A percentile compares a stretch with the other conserved stretches of the same genome.
phyloP scores from a whole-genome alignment of 1,284 basidiomycete species.

The Exobasidium rhododendri region DNA sequence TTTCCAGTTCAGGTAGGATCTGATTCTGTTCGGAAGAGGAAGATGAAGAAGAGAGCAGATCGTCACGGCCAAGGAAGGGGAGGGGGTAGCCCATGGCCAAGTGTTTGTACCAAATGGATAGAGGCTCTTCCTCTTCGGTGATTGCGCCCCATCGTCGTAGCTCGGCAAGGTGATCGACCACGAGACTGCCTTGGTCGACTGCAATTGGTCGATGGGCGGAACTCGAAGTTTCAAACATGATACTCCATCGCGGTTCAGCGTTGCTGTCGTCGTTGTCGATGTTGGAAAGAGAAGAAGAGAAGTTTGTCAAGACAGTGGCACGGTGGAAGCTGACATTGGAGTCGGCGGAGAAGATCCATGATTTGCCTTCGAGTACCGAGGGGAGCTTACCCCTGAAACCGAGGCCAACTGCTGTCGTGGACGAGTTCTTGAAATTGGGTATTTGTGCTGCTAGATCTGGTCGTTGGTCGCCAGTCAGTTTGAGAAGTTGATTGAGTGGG shows the following conservation, averaged over 20 bases:
- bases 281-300: conserved; percentile 8
- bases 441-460: neutral
- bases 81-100: conserved; percentile 1
- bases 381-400: conserved; percentile 1
- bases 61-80: conserved; percentile 8
- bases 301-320: conserved; percentile 7
- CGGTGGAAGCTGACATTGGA: conserved; percentile 6
- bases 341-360: conserved; percentile 9
- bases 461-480: neutral
- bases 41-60: neutral
- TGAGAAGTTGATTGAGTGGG: neutral
- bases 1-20: neutral
- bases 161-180: neutral
- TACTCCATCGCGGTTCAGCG: conserved; percentile 2
- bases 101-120: conserved; percentile 2
- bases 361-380: neutral
- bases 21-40: neutral
- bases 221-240: conserved; percentile 11
- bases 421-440: conserved; percentile 4
- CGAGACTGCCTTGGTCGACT: neutral
- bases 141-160: conserved; percentile 7
- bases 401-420: conserved; percentile 9
- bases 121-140: conserved; percentile 2
- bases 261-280: neutral
- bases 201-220: conserved; percentile 4